Evolutionary conservation across 768 basidiomycete genomes (phyloP), one percentile per base, ranked within the genome.

Genomic region (Pulveroboletus ravenelii): DNA sequence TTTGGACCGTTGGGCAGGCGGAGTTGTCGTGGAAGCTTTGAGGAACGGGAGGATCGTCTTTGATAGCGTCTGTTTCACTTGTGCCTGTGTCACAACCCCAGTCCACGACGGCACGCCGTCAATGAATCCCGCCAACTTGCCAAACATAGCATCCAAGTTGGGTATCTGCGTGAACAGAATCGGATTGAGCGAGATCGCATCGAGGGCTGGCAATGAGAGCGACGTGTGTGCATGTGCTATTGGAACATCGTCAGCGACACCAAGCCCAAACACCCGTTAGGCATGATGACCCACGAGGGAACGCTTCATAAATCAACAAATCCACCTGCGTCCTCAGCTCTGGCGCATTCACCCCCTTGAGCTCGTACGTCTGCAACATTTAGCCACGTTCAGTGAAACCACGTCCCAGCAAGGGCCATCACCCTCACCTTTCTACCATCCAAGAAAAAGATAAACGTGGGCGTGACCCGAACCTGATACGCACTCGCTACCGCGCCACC

Each of bases 401-500:
- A 12, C 23, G 6, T 15, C 3, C n/a, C 12, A 10, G 12, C 9
- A 4, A 3, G 7, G 12, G 70, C 20, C 40, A 37, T 17, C 18
- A 2, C n/a, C 34, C 54, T 54, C 47, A 87, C 87, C 81, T 87
- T 83, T 45, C 77, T 73, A 1, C 85, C 89, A 52, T 88, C 76
- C 53, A 84, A 66, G 72, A 92, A 97, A 70, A 96, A 93, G 36
- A 88, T 71, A 61, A 97, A 95, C 1, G 91, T 93, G 6, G 93
- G 94, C 2, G 90, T 95, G 15, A 78, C 92, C 14, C 76, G 67
- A 1, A 96, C 80, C 13, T 78, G 74, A 71, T 79, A 87, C 64
- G 83, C 73, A 1, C 66, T 53, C 0, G 85, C 88, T 14, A 95
- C 69, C 47, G 72, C 71, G 3, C 67, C 60, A 0, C 87, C 86